phyloP scores from a whole-genome alignment of 75 land plant species.

The Larix kaempferi region DNA sequence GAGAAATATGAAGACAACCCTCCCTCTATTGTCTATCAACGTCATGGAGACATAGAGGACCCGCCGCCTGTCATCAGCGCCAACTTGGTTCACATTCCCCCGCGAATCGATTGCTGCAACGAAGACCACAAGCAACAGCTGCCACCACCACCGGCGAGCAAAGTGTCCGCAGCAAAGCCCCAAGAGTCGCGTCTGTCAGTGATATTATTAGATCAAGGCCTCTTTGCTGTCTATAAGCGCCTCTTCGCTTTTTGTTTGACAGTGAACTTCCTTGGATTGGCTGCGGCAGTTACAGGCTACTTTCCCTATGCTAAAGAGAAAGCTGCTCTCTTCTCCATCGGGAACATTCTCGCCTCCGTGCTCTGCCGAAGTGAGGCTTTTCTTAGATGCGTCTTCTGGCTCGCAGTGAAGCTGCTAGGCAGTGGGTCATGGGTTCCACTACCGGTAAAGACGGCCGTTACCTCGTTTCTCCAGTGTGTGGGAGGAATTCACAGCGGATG shows the following conservation, averaged over 20 bases:
- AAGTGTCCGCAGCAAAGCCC: not conserved
- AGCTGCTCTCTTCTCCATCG: slow-evolving; percentile 39
- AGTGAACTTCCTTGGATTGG: slow-evolving; percentile 20
- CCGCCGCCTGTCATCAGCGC: not conserved
- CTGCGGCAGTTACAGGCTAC: slow-evolving; percentile 35
- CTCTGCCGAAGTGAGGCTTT: slow-evolving; percentile 56
- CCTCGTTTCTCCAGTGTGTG: slow-evolving; percentile 40
- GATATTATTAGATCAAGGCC: slow-evolving; percentile 47
- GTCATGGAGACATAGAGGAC: not conserved
- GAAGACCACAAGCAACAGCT: not conserved
- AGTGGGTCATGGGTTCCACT: slow-evolving; percentile 39
- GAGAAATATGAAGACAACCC: not conserved
- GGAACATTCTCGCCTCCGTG: slow-evolving; percentile 40
- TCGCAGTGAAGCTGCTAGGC: slow-evolving; percentile 33
- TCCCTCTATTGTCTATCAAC: not conserved
- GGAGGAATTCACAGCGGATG: slow-evolving; percentile 63
- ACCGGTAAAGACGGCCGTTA: slow-evolving; percentile 28
- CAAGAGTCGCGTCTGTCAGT: slow-evolving; percentile 27
- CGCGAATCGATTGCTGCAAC: too few relatives aligned
- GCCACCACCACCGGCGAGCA: not conserved
- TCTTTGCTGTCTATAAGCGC: slow-evolving; percentile 59
- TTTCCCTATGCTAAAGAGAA: slow-evolving; percentile 34
- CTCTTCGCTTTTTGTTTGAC: slow-evolving; percentile 30
- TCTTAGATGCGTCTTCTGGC: slow-evolving; percentile 42
- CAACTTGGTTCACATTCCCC: not conserved